phyloP scores from a whole-genome alignment of 805 yeast species.

The Candida xyloterini region DNA sequence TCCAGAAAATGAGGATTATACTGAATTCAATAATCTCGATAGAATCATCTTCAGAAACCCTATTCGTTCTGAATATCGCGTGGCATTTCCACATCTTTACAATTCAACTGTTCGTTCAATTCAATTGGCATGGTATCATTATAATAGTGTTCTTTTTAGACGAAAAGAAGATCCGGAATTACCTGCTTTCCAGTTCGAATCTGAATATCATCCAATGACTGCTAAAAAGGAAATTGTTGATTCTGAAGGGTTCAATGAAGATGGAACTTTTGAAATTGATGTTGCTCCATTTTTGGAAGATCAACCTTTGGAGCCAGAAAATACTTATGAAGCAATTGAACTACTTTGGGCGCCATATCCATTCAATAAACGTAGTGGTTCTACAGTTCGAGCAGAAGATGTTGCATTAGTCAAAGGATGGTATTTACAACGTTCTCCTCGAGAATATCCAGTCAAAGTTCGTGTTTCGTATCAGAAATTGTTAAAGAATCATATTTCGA shows the following conservation, averaged over 20 bases:
- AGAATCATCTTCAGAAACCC: constrained; percentile 78
- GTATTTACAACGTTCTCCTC: constrained; percentile 67
- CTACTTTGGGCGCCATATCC: constrained; percentile 86
- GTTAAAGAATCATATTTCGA: constrained; percentile 70
- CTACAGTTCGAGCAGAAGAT: constrained; percentile 80
- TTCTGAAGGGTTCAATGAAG: constrained; percentile 31
- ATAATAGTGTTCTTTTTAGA: constrained; percentile 53
- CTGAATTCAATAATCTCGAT: constrained; percentile 88
- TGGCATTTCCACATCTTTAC: constrained; percentile 83
- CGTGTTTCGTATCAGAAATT: constrained; percentile 86
- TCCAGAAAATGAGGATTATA: constrained; percentile 68
- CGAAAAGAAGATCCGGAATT: constrained; percentile 46
- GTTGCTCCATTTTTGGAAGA: constrained; percentile 54
- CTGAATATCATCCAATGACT: constrained; percentile 54
- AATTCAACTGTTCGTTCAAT: constrained; percentile 74
- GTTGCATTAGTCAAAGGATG: constrained; percentile 80
- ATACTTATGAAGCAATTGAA: constrained; percentile 54
- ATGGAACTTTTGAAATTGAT: constrained; percentile 36
- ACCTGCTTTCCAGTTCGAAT: constrained; percentile 56
- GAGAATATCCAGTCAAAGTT: constrained; percentile 66
- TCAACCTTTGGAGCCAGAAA: constrained; percentile 43
- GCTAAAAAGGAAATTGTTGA: constrained; percentile 23
- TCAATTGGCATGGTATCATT: constrained; percentile 57
- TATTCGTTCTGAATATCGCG: constrained; percentile 75
- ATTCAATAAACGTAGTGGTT: constrained; percentile 71